Base-by-base conservation (phyloP, 495 filamentous ascomycete species). In the Ramalina intermedia region DNA sequence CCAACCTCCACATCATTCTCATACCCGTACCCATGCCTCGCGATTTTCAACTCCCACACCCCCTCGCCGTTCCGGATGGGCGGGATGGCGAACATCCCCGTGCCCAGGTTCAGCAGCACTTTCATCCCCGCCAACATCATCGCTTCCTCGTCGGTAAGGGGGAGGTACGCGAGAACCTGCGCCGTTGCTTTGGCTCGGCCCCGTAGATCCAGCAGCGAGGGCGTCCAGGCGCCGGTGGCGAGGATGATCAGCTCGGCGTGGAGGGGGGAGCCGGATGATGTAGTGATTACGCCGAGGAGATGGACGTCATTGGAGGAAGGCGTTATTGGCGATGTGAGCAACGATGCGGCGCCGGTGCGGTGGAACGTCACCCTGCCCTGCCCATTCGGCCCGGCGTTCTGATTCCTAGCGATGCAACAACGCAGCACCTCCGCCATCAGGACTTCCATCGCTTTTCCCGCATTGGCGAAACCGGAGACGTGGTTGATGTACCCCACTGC, bases 141-240 rank as follows among this genome's bases (percentile, higher is more conserved):
- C 59, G 86, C 76, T 61, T 95, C 89, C 0, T 71, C 73, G 37
- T 76, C 68, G 0, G 79, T 79, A 44, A 95, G 62, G 47, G 70
- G 63, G 27, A 95, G 61, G 68, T 95, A 96, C 1, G 72, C 80
- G 23, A 96, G 60, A 0, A 80, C 74, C 58, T 98, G 91, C 1
- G 84, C 91, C 0, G 84, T 89, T 2, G 87, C 81, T 37, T 80
- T 69, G 3, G 77, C 79, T 18, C 82, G 72, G 2, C 85, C 85
- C n/a, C 78, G 67, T 1, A 96, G 64, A 64, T 94, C 84, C 40
- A 98, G 66, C 7, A 98, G 66, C 0, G 71, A 67, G 0, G 75
- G 70, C 6, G 84, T 84, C 88, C 88, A 96, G 1, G 91, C 85
- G 6, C 91, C 91, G 0, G 87, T 78, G 0, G 91, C 87, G 6